Evolutionary conservation across 2,329 filamentous ascomycete species (phyloP).

Genomic region (Bipolaris sorokiniana): DNA sequence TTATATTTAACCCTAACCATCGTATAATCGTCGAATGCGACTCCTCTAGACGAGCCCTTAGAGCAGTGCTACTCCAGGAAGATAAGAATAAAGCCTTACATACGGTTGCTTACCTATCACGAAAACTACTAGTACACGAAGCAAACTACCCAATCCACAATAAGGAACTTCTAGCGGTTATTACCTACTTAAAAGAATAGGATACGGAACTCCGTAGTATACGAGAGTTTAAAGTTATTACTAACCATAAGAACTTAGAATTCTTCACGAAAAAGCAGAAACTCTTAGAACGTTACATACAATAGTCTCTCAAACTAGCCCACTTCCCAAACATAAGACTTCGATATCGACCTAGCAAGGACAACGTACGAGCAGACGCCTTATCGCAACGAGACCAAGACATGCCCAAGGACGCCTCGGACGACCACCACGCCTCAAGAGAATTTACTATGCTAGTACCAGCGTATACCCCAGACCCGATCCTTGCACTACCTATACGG

Average conservation of each 20-base stretch:
- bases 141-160: too few relatives aligned
- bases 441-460: neutral
- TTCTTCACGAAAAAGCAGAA: neutral
- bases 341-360: neutral
- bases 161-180: conserved; percentile 1
- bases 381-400: neutral
- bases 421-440: neutral
- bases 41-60: too few relatives aligned
- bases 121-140: too few relatives aligned
- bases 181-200: conserved; percentile 1
- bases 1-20: too few relatives aligned
- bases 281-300: neutral
- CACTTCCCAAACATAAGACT: neutral
- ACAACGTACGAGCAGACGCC: neutral
- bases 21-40: too few relatives aligned
- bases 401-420: neutral
- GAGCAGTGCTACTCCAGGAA: too few relatives aligned
- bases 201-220: neutral
- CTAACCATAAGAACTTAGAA: neutral
- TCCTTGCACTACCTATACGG: neutral
- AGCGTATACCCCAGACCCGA: neutral
- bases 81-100: too few relatives aligned
- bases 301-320: neutral
- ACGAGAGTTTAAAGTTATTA: neutral
- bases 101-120: too few relatives aligned